Percentiles rank a stretch among this genome's conserved stretches.
Conservation (phyloP, 306 rosid species). For the Acacia confusa region DNA sequence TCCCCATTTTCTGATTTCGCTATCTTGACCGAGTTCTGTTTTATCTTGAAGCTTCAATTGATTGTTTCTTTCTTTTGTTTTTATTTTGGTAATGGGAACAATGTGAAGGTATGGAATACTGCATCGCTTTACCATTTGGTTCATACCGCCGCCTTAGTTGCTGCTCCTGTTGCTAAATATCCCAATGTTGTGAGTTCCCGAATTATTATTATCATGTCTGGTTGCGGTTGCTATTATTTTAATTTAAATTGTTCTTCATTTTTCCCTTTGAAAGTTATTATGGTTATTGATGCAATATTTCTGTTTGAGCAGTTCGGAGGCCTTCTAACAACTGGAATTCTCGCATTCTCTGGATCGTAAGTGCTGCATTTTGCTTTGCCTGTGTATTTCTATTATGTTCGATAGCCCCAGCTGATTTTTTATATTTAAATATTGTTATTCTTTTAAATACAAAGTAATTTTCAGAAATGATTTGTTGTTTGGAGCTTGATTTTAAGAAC, state of each 20-base stretch:
- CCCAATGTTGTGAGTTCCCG: constrained; percentile 73
- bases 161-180: constrained; percentile 70
- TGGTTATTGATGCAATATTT: not conserved
- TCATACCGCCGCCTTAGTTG: constrained; percentile 84
- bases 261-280: not conserved
- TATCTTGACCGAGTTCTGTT: constrained; percentile 18
- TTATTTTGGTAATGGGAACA: not conserved
- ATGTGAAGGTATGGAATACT: constrained; percentile 86
- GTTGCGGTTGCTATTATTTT: not conserved
- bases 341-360: constrained; percentile 94
- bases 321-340: constrained; percentile 76
- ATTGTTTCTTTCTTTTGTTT: not conserved
- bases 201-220: not conserved
- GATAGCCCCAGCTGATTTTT: not conserved
- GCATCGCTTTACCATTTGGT: constrained; percentile 94
- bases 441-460: not conserved
- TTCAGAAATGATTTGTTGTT: not conserved
- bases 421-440: not conserved
- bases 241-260: not conserved
- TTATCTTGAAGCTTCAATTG: constrained; percentile 13
- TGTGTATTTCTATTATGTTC: not conserved
- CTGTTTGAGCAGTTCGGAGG: constrained; percentile 79
- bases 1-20: constrained; percentile 10
- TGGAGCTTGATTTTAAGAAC: not conserved
- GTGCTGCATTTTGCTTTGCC: constrained; percentile 32